phyloP scores from a whole-genome alignment of 163 green algal species.

The Scenedesmus sp. region DNA sequence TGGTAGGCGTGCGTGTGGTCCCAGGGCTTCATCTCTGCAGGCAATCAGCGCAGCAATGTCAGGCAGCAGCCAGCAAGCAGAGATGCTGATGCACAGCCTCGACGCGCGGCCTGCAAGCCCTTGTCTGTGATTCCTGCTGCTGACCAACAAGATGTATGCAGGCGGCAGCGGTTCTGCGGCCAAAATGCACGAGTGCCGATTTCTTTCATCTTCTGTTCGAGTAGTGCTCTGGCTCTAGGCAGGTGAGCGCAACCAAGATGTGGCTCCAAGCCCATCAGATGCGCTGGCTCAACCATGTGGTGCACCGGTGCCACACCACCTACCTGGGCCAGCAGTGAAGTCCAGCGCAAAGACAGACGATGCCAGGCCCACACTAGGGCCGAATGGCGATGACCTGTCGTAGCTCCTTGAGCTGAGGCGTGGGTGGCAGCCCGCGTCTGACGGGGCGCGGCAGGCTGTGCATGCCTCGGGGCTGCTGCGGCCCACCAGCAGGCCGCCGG shows the following conservation, averaged over 20 bases:
- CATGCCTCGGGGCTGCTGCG: conserved; percentile 49
- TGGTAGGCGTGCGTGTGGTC: conserved; percentile 59
- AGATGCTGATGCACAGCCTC: background rate
- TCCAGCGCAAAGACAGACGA: conserved; percentile 50
- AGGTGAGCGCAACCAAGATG: no score
- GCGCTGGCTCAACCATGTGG: no score
- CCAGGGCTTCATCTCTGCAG: conserved; percentile 69
- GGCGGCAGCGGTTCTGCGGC: no score
- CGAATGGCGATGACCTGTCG: conserved; percentile 9
- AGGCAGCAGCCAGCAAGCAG: background rate
- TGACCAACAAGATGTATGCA: no score
- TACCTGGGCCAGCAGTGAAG: conserved; percentile 45
- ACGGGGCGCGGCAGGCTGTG: conserved; percentile 1
- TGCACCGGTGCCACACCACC: background rate
- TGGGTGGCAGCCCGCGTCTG: conserved; percentile 41
- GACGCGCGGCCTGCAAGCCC: no score
- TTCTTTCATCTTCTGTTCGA: no score
- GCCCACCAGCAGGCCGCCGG: conserved; percentile 29
- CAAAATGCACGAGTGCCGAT: no score
- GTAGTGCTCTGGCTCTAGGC: no score
- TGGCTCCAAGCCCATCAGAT: no score
- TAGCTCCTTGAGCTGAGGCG: conserved; percentile 24
- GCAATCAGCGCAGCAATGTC: background rate
- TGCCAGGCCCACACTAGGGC: conserved; percentile 39
- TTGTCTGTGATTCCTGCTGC: no score